Percentiles rank a stretch among this genome's conserved stretches.
Conservation (phyloP, 2,329 filamentous ascomycete species). For the Aspergillus sp. region DNA sequence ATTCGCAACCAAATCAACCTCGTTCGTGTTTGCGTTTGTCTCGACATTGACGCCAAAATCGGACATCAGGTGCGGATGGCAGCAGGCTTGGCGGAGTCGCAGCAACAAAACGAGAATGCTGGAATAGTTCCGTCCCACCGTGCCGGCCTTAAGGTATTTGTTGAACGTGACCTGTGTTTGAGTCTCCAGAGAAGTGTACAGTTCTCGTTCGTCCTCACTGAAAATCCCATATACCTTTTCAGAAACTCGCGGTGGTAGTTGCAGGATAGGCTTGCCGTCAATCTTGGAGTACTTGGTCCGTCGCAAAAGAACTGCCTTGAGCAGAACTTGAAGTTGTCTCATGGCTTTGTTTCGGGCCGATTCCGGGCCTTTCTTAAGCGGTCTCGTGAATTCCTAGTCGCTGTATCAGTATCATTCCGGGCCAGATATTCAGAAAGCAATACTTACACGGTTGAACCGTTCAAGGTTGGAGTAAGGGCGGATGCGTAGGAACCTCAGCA, state of each 20-base stretch:
- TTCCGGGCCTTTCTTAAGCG: conserved; percentile 40
- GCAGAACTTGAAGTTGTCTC: conserved; percentile 63
- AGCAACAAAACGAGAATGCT: conserved; percentile 73
- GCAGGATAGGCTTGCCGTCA: conserved; percentile 70
- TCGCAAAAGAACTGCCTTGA: conserved; percentile 74
- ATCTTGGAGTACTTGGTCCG: conserved; percentile 73
- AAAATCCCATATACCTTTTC: conserved; percentile 59
- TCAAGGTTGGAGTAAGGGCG: conserved; percentile 63
- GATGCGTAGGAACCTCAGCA: conserved; percentile 71
- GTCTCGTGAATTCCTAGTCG: conserved; percentile 45
- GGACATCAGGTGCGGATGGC: conserved; percentile 65
- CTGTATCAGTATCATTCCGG: background rate
- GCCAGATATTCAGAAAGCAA: background rate
- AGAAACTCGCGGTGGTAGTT: conserved; percentile 59
- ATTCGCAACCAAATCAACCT: conserved; percentile 53
- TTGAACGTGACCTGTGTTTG: conserved; percentile 66
- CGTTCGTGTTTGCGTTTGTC: conserved; percentile 39
- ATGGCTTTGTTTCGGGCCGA: conserved; percentile 49
- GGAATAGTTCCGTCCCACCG: conserved; percentile 66
- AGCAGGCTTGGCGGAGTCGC: conserved; percentile 73
- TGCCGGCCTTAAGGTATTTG: conserved; percentile 63
- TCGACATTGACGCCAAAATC: conserved; percentile 57
- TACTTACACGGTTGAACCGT: conserved; percentile 51
- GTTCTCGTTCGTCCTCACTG: conserved; percentile 55
- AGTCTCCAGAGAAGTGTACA: conserved; percentile 62